Base-by-base conservation (phyloP, 352 stramenopile species). In the Phytopythium kandeliae region DNA sequence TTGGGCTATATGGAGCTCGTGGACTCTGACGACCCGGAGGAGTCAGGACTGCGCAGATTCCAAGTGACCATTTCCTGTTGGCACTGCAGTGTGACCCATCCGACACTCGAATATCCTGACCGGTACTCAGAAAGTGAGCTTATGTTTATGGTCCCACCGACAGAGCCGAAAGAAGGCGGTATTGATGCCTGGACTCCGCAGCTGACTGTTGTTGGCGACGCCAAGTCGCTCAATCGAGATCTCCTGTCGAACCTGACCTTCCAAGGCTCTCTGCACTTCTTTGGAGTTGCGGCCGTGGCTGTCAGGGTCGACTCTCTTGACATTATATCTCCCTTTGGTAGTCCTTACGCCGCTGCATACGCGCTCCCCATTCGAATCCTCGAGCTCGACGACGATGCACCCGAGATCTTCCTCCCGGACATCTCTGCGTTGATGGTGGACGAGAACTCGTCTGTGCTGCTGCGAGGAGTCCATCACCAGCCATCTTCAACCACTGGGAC, bases 181-280 rank as follows among this genome's bases (percentile, higher is more conserved):
- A 54, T 4, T 22, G 51, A 31, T 49, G 52, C 22, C 26, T 54
- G 35, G 59, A 60, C 38, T 15, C 61, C 30, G n/a, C 54, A 70
- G 25, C 30, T 65, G 11, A 17, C 72, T 19, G 33, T 60, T 2
- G 57, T 73, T 15, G 68, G 63, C n/a, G 56, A 54, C 11, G 41
- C 71, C 9, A 21, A 30, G 19, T 53, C 65, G 7, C 55, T 83
- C 6, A 85, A 84, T 34, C 37, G 41, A 21, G 59, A 44, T 12
- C 22, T 85, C 34, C 52, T 87, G 50, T 50, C 49, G 36, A 55
- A 62, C 8, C 61, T 86, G 1, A 38, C 67, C 33, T 83, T 86
- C 47, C 54, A 26, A 21, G 46, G 69, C 26, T 49, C 36, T 9
- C 5, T 25, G 4, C 57, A 70, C 13, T 76, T 77, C 33, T 51